Evolutionary conservation across 75 land plant species (phyloP), one percentile per base, ranked within the genome.

Genomic region (Isoetes taiwanensis): DNA sequence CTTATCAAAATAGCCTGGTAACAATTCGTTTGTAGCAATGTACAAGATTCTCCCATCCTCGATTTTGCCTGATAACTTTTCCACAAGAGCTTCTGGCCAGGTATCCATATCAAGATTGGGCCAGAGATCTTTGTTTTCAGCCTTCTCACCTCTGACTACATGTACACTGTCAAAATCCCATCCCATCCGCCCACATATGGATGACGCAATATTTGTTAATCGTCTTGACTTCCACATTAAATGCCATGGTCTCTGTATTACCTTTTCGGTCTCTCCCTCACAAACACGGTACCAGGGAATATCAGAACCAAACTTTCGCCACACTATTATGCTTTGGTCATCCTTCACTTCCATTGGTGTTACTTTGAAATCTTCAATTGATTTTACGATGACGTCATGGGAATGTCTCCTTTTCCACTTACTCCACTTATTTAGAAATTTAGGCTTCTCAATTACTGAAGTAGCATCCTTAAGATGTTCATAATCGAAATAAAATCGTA

Each of bases 261-360:
- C 76, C 56, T 78, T 80, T 29, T 78, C 84, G 9, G 89, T 80
- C 48, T 67, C 67, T 27, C 97, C 97, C 40, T 91, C 97, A 56
- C 97, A 91, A 1, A 91, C 97, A n/a, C 94, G 65, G 43, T 83
- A 83, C 97, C 97, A 91, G 41, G 83, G 86, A 54, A 83, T 91
- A 46, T 83, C 82, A 0, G 87, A 80, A 72, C 86, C 82, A 54
- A 90, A 90, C 24, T 80, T 79, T 67, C 97, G 67, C 80, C 75
- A 75, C 33, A 91, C 57, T 8, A 91, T 58, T 17, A 85, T 72
- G 69, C 80, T 78, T 12, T 59, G 71, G 42, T 86, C 94, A 29
- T 76, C 77, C 75, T 52, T 78, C 31, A 91, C 77, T 43, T 72
- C 78, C 82, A 72, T 80, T 6, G 97, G 97, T 1, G 76, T 72